These are phyloP conservation scores for Vitis amurensis DNA, from an alignment of 164 flowering plant species.

Conservation along the genomic window DNA sequence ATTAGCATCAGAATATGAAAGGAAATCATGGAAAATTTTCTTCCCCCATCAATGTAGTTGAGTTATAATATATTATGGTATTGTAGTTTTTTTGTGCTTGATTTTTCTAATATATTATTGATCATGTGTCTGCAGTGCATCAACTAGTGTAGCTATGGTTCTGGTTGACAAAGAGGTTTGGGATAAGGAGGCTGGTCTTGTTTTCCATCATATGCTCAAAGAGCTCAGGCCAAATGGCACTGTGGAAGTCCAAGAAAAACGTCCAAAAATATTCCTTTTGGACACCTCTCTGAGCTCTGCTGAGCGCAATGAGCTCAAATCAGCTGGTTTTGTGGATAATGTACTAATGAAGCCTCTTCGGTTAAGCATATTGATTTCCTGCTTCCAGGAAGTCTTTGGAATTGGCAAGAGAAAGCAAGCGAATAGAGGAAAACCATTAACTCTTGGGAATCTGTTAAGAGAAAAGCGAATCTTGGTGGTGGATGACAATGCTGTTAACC, in stretches of 20 bases:
- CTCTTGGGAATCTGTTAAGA: conserved; percentile 51
- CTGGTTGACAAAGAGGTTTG: conserved; percentile 72
- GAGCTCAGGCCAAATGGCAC: conserved; percentile 23
- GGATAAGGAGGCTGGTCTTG: conserved; percentile 33
- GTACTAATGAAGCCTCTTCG: conserved; percentile 74
- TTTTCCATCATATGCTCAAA: conserved; percentile 28
- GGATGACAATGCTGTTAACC: conserved; percentile 83
- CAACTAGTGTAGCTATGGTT: conserved; percentile 44
- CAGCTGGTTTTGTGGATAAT: conserved; percentile 51
- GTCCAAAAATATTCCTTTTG: conserved; percentile 59
- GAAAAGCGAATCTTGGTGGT: conserved; percentile 80
- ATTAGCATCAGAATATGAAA: neutral
- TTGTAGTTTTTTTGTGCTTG: neutral
- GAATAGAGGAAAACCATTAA: conserved; percentile 34
- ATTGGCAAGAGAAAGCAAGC: conserved; percentile 38
- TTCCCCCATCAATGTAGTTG: no score
- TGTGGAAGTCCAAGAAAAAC: conserved; percentile 12
- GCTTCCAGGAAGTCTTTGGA: conserved; percentile 60
- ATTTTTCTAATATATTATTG: conserved; percentile 12
- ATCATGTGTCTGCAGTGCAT: conserved; percentile 31
- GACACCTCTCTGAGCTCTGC: conserved; percentile 37
- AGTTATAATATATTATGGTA: no score
- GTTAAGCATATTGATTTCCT: conserved; percentile 46
- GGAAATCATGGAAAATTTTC: neutral
- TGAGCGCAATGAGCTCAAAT: conserved; percentile 46